phyloP scores from a whole-genome alignment of 2,329 filamentous ascomycete genomes.

The Orbilia brochopaga region DNA sequence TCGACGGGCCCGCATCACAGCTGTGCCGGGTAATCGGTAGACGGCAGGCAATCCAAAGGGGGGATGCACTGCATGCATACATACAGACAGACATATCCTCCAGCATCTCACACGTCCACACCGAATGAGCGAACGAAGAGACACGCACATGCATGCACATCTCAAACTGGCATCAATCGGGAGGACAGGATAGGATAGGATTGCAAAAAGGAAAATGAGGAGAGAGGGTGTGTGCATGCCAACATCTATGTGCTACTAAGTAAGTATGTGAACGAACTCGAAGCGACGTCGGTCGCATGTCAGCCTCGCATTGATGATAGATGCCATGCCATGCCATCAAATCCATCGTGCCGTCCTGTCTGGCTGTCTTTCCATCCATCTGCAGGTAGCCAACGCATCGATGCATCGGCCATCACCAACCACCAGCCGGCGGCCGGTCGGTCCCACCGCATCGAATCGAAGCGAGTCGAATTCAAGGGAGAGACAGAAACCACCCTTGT shows the following conservation, averaged over 20 bases:
- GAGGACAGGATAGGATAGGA: neutral
- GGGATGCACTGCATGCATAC: neutral
- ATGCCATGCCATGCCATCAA: neutral
- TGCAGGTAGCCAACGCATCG: conserved; percentile 20
- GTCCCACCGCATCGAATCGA: conserved; percentile 23
- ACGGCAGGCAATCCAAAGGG: conserved; percentile 1
- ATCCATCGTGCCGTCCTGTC: neutral
- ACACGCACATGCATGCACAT: no score
- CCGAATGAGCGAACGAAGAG: no score
- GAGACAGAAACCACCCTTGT: neutral
- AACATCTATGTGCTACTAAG: no score
- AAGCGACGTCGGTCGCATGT: conserved; percentile 25
- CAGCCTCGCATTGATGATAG: conserved; percentile 22
- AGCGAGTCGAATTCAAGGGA: neutral
- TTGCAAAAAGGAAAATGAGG: neutral
- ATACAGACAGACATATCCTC: neutral
- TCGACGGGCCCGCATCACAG: neutral
- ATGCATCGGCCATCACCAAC: conserved; percentile 15
- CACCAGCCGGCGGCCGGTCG: neutral
- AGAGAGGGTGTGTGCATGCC: neutral
- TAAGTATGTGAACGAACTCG: no score
- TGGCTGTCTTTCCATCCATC: neutral
- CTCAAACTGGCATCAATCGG: neutral
- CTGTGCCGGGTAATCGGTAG: conserved; percentile 1
- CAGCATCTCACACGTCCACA: no score